These are phyloP conservation scores for Aspergillus leporis DNA, from an alignment of 495 filamentous ascomycete genomes.

Conservation along the genomic window DNA sequence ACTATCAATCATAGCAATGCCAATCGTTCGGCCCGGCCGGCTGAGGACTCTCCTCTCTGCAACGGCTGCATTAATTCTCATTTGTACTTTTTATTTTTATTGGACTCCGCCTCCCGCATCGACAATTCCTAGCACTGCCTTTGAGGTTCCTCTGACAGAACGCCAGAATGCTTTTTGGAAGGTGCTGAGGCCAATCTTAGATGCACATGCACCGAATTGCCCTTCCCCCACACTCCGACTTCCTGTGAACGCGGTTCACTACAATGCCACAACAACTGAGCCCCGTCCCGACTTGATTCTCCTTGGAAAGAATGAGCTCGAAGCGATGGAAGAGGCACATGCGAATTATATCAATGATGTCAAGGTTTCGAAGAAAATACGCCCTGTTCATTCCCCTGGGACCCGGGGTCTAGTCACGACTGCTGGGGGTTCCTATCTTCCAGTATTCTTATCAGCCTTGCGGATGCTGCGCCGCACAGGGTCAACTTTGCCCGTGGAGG, in stretches of 20 bases:
- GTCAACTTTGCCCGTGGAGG: slow-evolving; percentile 57
- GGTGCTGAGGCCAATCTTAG: slow-evolving; percentile 34
- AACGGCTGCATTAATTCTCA: slow-evolving; percentile 31
- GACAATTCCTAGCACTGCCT: slow-evolving; percentile 38
- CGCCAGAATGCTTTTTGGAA: slow-evolving; percentile 46
- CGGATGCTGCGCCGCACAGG: slow-evolving; percentile 59
- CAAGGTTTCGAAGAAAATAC: slow-evolving; percentile 29
- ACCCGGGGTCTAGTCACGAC: slow-evolving; percentile 59
- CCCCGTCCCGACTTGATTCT: slow-evolving; percentile 38
- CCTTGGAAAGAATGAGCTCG: slow-evolving; percentile 33
- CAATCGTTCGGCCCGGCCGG: slow-evolving; percentile 33
- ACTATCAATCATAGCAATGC: slow-evolving; percentile 21
- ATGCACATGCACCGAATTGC: slow-evolving; percentile 33
- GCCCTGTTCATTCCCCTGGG: slow-evolving; percentile 42
- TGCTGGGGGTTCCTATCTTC: slow-evolving; percentile 46
- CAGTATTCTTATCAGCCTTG: slow-evolving; percentile 52
- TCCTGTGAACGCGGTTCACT: slow-evolving; percentile 26
- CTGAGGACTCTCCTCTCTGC: slow-evolving; percentile 34
- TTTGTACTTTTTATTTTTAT: slow-evolving; percentile 41
- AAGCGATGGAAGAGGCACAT: slow-evolving; percentile 44
- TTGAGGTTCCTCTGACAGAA: slow-evolving; percentile 38
- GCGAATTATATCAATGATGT: slow-evolving; percentile 43
- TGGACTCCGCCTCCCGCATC: slow-evolving; percentile 42
- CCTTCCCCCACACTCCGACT: slow-evolving; percentile 29
- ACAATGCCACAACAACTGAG: slow-evolving; percentile 33